Conservation (phyloP, 441 rosid species). For the Adansonia gregorii region DNA sequence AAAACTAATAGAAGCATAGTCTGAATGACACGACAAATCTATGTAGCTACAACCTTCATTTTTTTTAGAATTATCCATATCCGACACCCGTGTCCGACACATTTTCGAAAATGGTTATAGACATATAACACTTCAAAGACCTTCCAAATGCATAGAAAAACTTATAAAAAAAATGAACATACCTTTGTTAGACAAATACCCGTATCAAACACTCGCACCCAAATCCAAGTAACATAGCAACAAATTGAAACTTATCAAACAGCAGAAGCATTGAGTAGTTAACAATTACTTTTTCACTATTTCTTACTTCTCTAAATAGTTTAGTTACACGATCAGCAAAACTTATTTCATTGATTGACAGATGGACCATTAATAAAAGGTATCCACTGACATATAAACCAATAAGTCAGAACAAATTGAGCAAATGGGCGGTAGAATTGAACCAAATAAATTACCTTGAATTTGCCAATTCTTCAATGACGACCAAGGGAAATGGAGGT, state of each 20-base stretch:
- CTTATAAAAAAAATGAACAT: no score
- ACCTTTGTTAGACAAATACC: no score
- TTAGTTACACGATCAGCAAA: background rate
- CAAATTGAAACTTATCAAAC: background rate
- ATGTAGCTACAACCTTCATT: no score
- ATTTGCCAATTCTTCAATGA: background rate
- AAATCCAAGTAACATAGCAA: no score
- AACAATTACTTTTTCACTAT: background rate
- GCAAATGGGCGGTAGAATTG: background rate
- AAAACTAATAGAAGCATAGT: background rate
- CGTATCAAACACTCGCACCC: no score
- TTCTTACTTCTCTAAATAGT: background rate
- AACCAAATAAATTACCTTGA: background rate
- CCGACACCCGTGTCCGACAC: no score
- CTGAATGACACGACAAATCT: background rate
- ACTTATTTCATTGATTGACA: background rate
- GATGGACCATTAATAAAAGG: background rate
- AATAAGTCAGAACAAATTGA: background rate
- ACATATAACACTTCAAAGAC: no score
- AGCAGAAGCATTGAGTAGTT: background rate
- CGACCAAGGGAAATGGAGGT: background rate
- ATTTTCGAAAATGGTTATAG: no score
- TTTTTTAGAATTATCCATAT: no score
- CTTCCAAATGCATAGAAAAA: no score
- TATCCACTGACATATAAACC: background rate